Evolutionary conservation across 2,329 filamentous ascomycete species (phyloP).

Genomic region (Calonectria ilicicola): DNA sequence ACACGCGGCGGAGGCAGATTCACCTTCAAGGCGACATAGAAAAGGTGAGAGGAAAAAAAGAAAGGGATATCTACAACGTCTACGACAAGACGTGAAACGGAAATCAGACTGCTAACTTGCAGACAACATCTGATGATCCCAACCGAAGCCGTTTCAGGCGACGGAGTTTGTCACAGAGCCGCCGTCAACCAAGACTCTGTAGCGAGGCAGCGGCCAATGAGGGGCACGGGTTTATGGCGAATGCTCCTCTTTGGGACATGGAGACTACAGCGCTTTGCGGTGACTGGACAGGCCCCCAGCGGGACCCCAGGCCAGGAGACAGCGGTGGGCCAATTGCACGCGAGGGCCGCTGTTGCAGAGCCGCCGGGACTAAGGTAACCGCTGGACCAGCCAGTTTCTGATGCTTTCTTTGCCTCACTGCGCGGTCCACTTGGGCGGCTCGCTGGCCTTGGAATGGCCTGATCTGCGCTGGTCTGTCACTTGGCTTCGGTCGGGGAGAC

Average conservation of each 20-base stretch:
- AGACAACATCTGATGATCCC: slow-evolving; percentile 42
- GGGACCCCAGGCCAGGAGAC: slow-evolving; percentile 32
- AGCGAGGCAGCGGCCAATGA: slow-evolving; percentile 41
- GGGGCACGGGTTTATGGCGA: slow-evolving; percentile 18
- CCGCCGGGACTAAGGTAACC: slow-evolving; percentile 30
- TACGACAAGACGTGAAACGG: slow-evolving; percentile 39
- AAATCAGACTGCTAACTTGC: slow-evolving; percentile 36
- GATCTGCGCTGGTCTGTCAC: slow-evolving; percentile 16
- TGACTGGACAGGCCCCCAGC: neutral
- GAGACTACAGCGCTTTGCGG: slow-evolving; percentile 18
- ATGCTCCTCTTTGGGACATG: slow-evolving; percentile 42
- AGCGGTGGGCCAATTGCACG: slow-evolving; percentile 28
- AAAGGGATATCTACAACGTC: slow-evolving; percentile 25
- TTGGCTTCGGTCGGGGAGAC: neutral
- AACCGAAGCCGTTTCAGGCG: slow-evolving; percentile 45
- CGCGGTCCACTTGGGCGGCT: slow-evolving; percentile 17
- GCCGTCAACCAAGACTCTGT: slow-evolving; percentile 32
- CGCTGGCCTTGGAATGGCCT: slow-evolving; percentile 32
- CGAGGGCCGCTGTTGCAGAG: slow-evolving; percentile 31
- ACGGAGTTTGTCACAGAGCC: slow-evolving; percentile 38
- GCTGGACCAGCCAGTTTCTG: slow-evolving; percentile 20
- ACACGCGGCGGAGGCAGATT: neutral
- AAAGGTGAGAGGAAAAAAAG: slow-evolving; percentile 10
- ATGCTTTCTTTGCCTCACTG: slow-evolving; percentile 17
- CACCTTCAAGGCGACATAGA: slow-evolving; percentile 9